A percentile compares a stretch with the other conserved stretches of the same genome.
Conservation (phyloP, 176 grass and related monocot species). For the Juncus effusus region DNA sequence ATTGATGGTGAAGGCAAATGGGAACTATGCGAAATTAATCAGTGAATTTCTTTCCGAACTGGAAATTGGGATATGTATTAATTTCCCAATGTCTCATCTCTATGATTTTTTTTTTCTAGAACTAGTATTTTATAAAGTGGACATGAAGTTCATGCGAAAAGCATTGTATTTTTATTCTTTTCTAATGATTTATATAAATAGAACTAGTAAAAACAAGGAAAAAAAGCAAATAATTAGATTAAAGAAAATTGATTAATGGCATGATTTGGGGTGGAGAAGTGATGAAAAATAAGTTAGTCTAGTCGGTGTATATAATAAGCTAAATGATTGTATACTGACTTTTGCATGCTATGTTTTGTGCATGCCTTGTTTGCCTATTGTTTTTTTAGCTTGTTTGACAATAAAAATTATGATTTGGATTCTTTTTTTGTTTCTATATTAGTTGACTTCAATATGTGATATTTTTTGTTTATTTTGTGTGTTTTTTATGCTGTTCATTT, state of each 20-base stretch:
- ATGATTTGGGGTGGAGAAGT: too few species aligned
- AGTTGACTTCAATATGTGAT: too few species aligned
- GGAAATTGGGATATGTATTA: conserved; percentile 13
- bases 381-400: too few species aligned
- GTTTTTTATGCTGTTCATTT: too few species aligned
- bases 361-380: too few species aligned
- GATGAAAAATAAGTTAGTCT: neutral
- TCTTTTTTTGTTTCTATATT: too few species aligned
- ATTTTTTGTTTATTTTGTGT: too few species aligned
- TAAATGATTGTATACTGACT: conserved; percentile 6
- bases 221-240: neutral
- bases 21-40: conserved; percentile 67
- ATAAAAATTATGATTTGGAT: too few species aligned
- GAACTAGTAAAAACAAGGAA: conserved; percentile 14
- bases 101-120: conserved; percentile 17
- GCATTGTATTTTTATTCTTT: conserved; percentile 21
- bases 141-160: conserved; percentile 17
- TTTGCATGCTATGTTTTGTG: neutral
- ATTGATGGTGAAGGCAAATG: conserved; percentile 93
- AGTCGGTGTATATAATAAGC: conserved; percentile 27
- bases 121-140: conserved; percentile 11
- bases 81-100: neutral
- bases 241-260: too few species aligned
- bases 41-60: conserved; percentile 29
- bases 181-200: conserved; percentile 11